Base-by-base conservation (phyloP, 2,329 filamentous ascomycete genomes). In the Podosphaera fusca region DNA sequence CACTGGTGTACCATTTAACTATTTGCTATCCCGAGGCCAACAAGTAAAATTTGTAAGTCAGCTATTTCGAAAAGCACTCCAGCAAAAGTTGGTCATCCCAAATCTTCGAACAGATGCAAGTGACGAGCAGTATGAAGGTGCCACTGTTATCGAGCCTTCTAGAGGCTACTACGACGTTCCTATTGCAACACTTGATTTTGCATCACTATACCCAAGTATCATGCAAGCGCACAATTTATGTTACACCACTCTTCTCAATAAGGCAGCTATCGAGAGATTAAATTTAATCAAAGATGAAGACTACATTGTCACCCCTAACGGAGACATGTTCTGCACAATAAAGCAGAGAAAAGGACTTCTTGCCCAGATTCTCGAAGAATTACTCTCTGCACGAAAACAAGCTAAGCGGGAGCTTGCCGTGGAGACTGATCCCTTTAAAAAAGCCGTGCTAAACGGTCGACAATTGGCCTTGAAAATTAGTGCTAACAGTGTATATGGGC, bases 161-260 rank as follows among this genome's bases (percentile, higher is more conserved):
- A 81, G 89, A 70, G 88, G 86, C 36, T 98, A 94, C 70, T 96
- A 98, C 69, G 83, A 92, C 65, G 87, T 94, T 33, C 92, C 92
- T 1, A 85, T 98, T 61, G 92, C 92, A 1, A 98, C 92, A 0
- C 82, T 98, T 49, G 92, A 98, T 87, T 98, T 98, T 64, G 92
- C 92, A 4, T 96, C 92, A 36, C 82, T 98, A 61, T 98, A 98
- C 65, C 92, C 92, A 30, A 95, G 89, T 73, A 98, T 98, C 67
- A 98, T 98, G 69, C 90, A 96, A 71, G 92, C 92, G 0, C 92
- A 98, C 71, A 98, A 98, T 63, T 79, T 98, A 30, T 98, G 92
- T 70, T 98, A 98, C 68, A 98, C 92, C 0, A 98, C 92, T 0
- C 74, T 96, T 36, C 72, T 96, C 47, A 89, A 85, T 67, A 87